Percentiles rank a stretch among this genome's conserved stretches.
Evolutionary conservation across 2,329 filamentous ascomycete species (phyloP).

Genomic region (Didymellaceae sp.): DNA sequence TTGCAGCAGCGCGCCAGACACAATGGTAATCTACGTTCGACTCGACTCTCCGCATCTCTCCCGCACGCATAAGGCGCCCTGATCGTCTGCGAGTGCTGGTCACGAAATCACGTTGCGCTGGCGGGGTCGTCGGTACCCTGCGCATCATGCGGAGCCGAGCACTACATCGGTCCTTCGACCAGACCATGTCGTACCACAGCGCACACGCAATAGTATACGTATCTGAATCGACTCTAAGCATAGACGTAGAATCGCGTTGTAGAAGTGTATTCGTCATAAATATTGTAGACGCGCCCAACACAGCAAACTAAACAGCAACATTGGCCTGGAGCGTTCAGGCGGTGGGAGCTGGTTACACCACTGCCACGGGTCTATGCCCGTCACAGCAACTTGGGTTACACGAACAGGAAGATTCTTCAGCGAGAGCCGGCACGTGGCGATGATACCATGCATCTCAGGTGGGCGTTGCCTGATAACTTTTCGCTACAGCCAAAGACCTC

Average conservation of each 20-base stretch:
- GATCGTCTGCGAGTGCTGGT: not conserved
- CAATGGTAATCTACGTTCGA: too few relatives aligned
- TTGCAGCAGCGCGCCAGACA: not conserved
- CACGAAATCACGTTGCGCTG: constrained; percentile 2
- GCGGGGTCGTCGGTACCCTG: constrained; percentile 1
- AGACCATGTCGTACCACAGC: not conserved
- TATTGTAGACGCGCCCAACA: too few relatives aligned
- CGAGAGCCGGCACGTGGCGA: not conserved
- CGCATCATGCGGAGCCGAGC: constrained; percentile 7
- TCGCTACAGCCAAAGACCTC: not conserved
- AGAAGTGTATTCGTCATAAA: not conserved
- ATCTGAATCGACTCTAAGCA: too few relatives aligned
- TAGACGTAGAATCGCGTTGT: too few relatives aligned
- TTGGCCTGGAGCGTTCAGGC: not conserved
- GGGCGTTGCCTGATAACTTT: too few relatives aligned
- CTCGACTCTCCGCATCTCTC: too few relatives aligned
- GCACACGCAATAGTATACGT: too few relatives aligned
- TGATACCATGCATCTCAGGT: not conserved
- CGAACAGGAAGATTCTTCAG: not conserved
- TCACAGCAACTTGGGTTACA: constrained; percentile 3
- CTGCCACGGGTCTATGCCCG: not conserved
- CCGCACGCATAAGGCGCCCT: not conserved
- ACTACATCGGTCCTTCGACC: not conserved
- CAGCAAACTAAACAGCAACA: not conserved
- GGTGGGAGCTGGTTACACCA: constrained; percentile 1